Base-by-base conservation (phyloP, 768 basidiomycete genomes). In the Pleurotus eryngii region DNA sequence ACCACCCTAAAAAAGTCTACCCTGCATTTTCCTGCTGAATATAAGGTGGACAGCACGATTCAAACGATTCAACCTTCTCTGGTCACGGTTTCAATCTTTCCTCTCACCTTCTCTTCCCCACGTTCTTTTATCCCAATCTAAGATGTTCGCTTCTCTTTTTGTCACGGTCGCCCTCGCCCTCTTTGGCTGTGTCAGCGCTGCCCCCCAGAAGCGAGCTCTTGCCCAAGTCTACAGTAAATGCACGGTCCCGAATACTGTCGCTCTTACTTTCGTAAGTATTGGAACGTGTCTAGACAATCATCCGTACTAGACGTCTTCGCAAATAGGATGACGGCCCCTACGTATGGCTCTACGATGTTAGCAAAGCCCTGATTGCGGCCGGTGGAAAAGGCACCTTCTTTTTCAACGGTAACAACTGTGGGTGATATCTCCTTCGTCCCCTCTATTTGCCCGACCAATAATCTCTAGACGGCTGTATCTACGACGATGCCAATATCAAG, bases 311-410 rank as follows among this genome's bases (percentile, higher is more conserved):
- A 35, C 22, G 22, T 18, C 18, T 37, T 8, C 38, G 9, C 43
- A 40, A 45, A 11, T 39, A 68, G 67, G 68, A 70, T 46, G 68
- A 70, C 46, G 68, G 68, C 3, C 68, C 68, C 3, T 66, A 57
- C 30, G 39, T 57, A 26, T 65, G 64, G 22, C 27, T 56, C 39
- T 58, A 59, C 40, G 60, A 65, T 27, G 57, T 68, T 18, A 59
- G 57, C 46, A 48, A 65, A 8, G 55, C 62, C n/a, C 46, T 64
- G 35, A 57, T 59, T 49, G 60, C 60, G 45, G 49, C 57, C 20
- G 60, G 63, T 18, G 70, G 65, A 4, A 72, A 66, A 40, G 73
- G 65, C 0, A 73, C 73, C 1, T 74, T 74, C 63, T 74, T 73
- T 62, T 63, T 71, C 47, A 69, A 56, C 27, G 22, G 20, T 6